Evolutionary conservation across 331 rosid species (phyloP), one percentile per base, ranked within the genome.

Genomic region (Telfairia occidentalis): DNA sequence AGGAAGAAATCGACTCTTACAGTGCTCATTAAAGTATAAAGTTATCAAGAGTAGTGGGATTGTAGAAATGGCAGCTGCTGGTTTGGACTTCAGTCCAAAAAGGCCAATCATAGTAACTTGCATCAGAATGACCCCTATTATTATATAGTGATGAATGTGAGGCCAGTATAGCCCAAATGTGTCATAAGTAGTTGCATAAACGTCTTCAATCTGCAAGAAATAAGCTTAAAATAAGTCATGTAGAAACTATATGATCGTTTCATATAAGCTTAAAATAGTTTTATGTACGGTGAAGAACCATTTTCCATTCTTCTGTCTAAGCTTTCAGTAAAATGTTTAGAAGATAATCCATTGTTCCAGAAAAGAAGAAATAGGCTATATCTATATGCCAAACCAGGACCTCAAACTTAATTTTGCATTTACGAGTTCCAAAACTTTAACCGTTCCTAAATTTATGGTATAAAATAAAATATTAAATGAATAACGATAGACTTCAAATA

Each of bases 121-220:
- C 98, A 94, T 88, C 18, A 94, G 92, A 83, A 87, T 60, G 59
- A 91, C 81, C 49, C 92, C 87, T 24, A 90, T 73, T 53, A 94
- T 85, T 72, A 91, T 90, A 75, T 91, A 85, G 84, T 83, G 88
- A 85, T 94, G 96, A 80, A 91, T 86, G 80, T 84, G 78, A 5
- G 98, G 96, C 98, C 98, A 94, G 73, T 86, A 94, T 82, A 85
- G 87, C 77, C 96, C 97, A 61, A 88, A 85, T 30, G 96, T 91
- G 75, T 94, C 96, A 7, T 94, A 94, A 13, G 85, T 76, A 7
- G 89, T 86, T 79, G 81, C 90, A 32, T 94, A 94, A 61, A 91
- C 90, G 76, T 91, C 92, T 83, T 83, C 85, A 76, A 91, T 90
- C 97, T 91, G 98, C 85, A 86, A 73, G 75, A 73, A 38, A n/a